Conservation (phyloP, 345 rosid genomes). For the Carallia brachiata region DNA sequence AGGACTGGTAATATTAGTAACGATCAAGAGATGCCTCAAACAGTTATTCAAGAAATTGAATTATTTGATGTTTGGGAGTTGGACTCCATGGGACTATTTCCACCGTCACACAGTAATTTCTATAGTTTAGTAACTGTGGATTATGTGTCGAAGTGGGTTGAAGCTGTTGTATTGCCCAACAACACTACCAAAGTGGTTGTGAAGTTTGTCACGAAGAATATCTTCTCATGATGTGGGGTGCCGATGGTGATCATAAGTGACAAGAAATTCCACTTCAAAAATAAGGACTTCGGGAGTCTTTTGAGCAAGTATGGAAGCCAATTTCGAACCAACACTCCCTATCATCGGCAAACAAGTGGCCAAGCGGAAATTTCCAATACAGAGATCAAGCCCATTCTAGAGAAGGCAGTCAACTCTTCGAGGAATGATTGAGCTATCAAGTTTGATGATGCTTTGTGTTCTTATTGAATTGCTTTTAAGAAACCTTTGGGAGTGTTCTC, state of each 20-base stretch:
- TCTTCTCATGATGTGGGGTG: not conserved
- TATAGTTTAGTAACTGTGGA: not conserved
- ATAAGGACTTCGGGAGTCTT: too few relatives aligned
- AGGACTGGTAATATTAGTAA: not conserved
- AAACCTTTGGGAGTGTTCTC: too few relatives aligned
- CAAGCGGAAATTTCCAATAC: too few relatives aligned
- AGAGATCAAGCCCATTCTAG: too few relatives aligned
- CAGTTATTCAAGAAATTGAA: not conserved
- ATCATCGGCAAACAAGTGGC: too few relatives aligned
- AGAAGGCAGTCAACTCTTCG: too few relatives aligned
- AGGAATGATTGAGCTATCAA: not conserved
- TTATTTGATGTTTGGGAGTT: slow-evolving; percentile 10
- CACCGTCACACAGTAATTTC: not conserved
- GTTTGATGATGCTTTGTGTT: slow-evolving; percentile 6
- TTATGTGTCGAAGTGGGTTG: not conserved
- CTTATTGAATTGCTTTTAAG: not conserved
- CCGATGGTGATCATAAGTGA: not conserved
- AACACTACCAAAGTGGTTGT: too few relatives aligned
- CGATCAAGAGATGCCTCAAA: not conserved
- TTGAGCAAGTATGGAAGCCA: too few relatives aligned
- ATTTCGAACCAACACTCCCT: too few relatives aligned
- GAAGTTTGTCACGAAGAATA: not conserved
- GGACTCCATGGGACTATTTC: not conserved
- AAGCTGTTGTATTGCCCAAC: not conserved
- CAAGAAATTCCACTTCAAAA: not conserved